Conservation (phyloP, 2,329 filamentous ascomycete genomes). For the Lachnellula suecica region DNA sequence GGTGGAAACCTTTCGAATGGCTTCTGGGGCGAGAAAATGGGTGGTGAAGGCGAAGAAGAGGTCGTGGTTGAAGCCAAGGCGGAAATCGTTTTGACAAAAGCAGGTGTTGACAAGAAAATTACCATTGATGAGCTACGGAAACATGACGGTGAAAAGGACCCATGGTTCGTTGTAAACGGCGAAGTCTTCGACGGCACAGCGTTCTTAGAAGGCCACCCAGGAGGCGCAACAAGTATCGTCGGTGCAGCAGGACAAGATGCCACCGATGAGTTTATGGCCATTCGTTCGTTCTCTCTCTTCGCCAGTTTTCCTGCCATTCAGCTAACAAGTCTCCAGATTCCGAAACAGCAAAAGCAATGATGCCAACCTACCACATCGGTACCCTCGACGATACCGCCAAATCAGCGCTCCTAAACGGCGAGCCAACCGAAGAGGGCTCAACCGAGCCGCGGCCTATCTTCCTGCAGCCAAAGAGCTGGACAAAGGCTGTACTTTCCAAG, state of each 20-base stretch:
- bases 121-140: conserved; percentile 69
- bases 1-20: conserved; percentile 81
- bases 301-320: neutral
- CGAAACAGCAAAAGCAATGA: conserved; percentile 90
- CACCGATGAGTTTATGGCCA: conserved; percentile 87
- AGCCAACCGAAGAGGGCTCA: too few relatives aligned
- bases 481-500: conserved; percentile 65
- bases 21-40: conserved; percentile 76
- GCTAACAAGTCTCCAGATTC: conserved; percentile 62
- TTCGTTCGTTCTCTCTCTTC: conserved; percentile 62
- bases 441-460: conserved; percentile 61
- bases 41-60: conserved; percentile 47
- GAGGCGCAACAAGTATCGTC: conserved; percentile 81
- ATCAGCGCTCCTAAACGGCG: too few relatives aligned
- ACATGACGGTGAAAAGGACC: conserved; percentile 63
- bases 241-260: conserved; percentile 79
- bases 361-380: conserved; percentile 82
- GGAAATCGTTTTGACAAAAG: conserved; percentile 77
- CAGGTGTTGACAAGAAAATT: conserved; percentile 61
- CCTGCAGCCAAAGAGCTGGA: conserved; percentile 71
- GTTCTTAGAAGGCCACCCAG: conserved; percentile 81
- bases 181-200: conserved; percentile 85
- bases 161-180: conserved; percentile 87
- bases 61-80: conserved; percentile 50
- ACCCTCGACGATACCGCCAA: conserved; percentile 69